Base-by-base conservation (phyloP, 192 early-diverging fungal genomes). In the Entomortierella parvispora region DNA sequence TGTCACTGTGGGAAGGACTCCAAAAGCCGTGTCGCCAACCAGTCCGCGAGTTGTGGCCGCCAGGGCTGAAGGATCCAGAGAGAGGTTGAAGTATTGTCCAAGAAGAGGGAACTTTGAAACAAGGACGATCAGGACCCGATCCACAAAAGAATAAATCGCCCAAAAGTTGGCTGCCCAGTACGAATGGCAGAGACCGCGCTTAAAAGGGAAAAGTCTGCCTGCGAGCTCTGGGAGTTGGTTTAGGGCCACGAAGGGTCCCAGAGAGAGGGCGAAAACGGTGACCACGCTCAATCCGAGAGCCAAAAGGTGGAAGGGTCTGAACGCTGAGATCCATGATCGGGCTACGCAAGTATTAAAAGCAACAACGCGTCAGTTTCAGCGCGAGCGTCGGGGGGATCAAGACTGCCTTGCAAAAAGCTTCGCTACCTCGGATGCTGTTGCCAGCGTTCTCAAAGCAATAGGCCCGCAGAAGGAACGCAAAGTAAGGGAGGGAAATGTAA, bases 81-180 rank as follows among this genome's bases (percentile, higher is more conserved):
- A 18, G 25, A 71, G 45, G 44, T 80, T 46, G 23, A 65, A 52
- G 46, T 65, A 66, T 4, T 82, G 55, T 31, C 63, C 70, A 4
- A 71, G 45, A 25, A 56, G 49, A 1, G 64, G n/a, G n/a, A n/a
- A 58, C 68, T 71, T 71, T 31, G 78, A 67, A n/a, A 71, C 72
- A 84, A 89, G 63, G 37, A 86, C 54, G 50, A 92, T 85, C 43
- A 95, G 79, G 11, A 87, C 45, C 12, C 97, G 89, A 78, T 99
- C 97, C 1, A 75, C 64, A 33, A 90, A 88, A 4, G 91, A 89
- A 71, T 97, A 99, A 49, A 99, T 79, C 1, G 96, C 95, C 97
- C 97, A 99, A 80, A 95, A 90, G 70, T 99, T 99, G 15, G 96
- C 95, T 2, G 97, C 97, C 96, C 96, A 99, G 74, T 91, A 97